A percentile compares a stretch with the other conserved stretches of the same genome.
Evolutionary conservation across 78 protist species (phyloP).

Genomic region (slime mould (Dictyostelium discoideum)): DNA sequence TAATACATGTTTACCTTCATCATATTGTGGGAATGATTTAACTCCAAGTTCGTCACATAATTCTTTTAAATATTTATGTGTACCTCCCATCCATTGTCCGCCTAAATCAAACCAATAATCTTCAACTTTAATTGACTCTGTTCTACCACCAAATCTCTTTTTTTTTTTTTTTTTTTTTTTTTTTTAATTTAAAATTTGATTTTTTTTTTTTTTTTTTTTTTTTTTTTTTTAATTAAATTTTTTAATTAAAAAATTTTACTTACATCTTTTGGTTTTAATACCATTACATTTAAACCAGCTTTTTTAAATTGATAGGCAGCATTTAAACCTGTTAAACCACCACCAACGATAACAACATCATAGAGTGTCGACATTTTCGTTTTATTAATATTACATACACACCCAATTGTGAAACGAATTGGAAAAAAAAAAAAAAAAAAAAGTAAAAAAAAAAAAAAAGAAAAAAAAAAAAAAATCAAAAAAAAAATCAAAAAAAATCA

Average conservation of each 20-base stretch:
- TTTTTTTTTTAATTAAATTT: too few species aligned
- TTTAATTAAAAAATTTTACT: background rate
- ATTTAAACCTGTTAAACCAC: conserved; percentile 75
- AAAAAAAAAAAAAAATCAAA: background rate
- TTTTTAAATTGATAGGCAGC: conserved; percentile 42
- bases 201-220: background rate
- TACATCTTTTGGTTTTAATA: conserved; percentile 74
- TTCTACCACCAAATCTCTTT: conserved; percentile 79
- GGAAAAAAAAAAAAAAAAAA: background rate
- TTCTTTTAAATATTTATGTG: conserved; percentile 35
- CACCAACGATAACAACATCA: conserved; percentile 72
- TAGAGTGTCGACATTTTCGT: conserved; percentile 30
- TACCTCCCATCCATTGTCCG: conserved; percentile 83
- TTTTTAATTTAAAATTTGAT: too few species aligned
- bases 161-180: background rate
- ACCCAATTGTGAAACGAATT: background rate
- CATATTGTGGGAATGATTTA: conserved; percentile 63
- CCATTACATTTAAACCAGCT: conserved; percentile 18
- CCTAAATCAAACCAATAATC: conserved; percentile 82
- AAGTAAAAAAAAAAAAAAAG: background rate
- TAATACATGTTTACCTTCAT: conserved; percentile 74
- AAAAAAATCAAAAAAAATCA: background rate
- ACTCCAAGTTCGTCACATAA: conserved; percentile 49
- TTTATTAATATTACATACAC: background rate
- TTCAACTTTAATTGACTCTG: conserved; percentile 65